Percentiles rank a stretch among this genome's conserved stretches.
Conservation (phyloP, 2,329 filamentous ascomycete species). For the Botrytis pseudocinerea region DNA sequence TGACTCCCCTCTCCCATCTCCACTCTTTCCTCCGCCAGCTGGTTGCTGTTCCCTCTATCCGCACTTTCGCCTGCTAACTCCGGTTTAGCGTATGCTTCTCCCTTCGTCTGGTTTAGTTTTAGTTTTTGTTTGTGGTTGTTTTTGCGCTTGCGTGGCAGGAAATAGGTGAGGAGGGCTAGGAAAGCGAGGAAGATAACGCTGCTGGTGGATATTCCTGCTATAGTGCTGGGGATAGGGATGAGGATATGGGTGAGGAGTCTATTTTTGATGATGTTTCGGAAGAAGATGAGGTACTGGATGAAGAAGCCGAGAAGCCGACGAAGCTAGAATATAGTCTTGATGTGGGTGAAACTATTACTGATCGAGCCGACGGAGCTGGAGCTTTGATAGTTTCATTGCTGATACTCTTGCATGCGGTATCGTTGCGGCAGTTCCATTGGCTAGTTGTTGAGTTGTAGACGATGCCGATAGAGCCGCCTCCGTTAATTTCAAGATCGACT, state of each 20-base stretch:
- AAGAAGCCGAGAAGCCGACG: not conserved
- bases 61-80: not conserved
- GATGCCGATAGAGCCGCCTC: not conserved
- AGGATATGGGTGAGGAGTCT: not conserved
- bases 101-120: not conserved
- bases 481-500: constrained; percentile 1
- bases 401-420: constrained; percentile 4
- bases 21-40: not conserved
- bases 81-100: not conserved
- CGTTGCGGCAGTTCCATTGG: constrained; percentile 6
- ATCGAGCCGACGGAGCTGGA: constrained; percentile 1
- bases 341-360: not conserved
- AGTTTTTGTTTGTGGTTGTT: not conserved
- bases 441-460: not conserved
- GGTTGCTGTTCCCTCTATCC: not conserved
- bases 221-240: not conserved
- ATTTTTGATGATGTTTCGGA: not conserved
- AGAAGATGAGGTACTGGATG: not conserved
- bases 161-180: not conserved
- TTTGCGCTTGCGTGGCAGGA: not conserved
- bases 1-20: not conserved
- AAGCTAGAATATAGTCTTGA: constrained; percentile 4
- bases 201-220: not conserved
- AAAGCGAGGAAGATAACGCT: not conserved
- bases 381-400: constrained; percentile 3